Evolutionary conservation across 2,329 filamentous ascomycete genomes (phyloP), one percentile per base, ranked within the genome.

Genomic region (Aspergillus ustus): DNA sequence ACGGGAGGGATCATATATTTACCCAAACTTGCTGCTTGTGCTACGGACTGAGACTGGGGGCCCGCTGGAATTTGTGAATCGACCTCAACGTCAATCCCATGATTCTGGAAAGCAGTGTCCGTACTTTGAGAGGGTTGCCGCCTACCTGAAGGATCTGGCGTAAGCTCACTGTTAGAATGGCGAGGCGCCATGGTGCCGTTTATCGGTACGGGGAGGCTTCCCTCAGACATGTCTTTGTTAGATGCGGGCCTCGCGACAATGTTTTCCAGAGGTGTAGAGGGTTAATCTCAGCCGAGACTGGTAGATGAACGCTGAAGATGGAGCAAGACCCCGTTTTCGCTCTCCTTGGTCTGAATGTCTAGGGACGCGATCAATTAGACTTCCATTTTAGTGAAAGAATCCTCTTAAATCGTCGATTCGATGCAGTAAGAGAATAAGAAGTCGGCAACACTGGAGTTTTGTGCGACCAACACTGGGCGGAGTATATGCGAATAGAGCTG

Each of bases 91-190:
- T 66, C 62, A 19, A 62, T 43, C 25, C 64, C 57, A 46, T 69
- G 56, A 31, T 62, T 50, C 19, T 55, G 55, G 17, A 46, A n/a
- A 15, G 31, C n/a, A 29, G 53, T 45, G 17, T 52, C 52, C 17
- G 56, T 52, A 29, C 22, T 52, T 53, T 68, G 25, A 19, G 57
- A 57, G 15, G 58, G 46, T 57, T 59, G 63, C 44, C 63, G 65
- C 60, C 60, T 65, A 52, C 63, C 64, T 25, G 70, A 72, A n/a
- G 68, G 54, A 44, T 64, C 61, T 54, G 63, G 66, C 52, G 60
- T 61, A n/a, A 66, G 45, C 19, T 61, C 64, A 65, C 67, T 72
- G 37, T 48, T 60, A 11, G 61, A 53, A 44, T 65, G 60, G 25
- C 63, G 61, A 13, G 57, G 52, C 19, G 60, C 45, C 46, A 62